Evolutionary conservation across 768 basidiomycete species (phyloP).

Genomic region (Auricularia auricula-judae): DNA sequence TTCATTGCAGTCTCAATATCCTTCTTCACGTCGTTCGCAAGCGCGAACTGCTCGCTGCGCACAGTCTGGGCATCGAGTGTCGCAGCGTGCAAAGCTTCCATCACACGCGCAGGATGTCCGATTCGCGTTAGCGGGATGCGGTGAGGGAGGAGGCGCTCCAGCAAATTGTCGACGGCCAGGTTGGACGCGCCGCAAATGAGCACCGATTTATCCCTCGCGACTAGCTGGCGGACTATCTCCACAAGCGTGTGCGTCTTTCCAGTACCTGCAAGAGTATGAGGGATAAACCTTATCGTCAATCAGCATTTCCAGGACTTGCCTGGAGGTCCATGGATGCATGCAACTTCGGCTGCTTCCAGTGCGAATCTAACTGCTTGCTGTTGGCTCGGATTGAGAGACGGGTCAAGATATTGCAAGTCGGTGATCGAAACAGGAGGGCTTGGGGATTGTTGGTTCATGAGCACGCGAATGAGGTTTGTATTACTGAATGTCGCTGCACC

Average conservation of each 20-base stretch:
- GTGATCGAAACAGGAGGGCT: conserved; percentile 16
- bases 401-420: conserved; percentile 59
- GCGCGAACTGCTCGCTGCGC: conserved; percentile 43
- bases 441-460: conserved; percentile 28
- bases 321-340: conserved; percentile 96
- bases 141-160: conserved; percentile 54
- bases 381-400: conserved; percentile 72
- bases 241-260: conserved; percentile 95
- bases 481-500: background rate
- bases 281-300: background rate
- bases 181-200: conserved; percentile 93
- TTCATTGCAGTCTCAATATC: conserved; percentile 67
- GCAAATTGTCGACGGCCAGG: conserved; percentile 89
- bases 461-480: background rate
- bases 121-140: conserved; percentile 56
- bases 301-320: conserved; percentile 30
- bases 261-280: conserved; percentile 40
- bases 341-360: conserved; percentile 70
- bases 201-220: conserved; percentile 26
- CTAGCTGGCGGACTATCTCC: conserved; percentile 80
- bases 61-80: conserved; percentile 13
- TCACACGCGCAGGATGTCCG: conserved; percentile 91
- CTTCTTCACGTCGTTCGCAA: conserved; percentile 80
- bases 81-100: conserved; percentile 34
- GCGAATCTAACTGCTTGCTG: conserved; percentile 74